Evolutionary conservation across 106 monocot genomes (phyloP).

Genomic region (Dendrobium huoshanense): DNA sequence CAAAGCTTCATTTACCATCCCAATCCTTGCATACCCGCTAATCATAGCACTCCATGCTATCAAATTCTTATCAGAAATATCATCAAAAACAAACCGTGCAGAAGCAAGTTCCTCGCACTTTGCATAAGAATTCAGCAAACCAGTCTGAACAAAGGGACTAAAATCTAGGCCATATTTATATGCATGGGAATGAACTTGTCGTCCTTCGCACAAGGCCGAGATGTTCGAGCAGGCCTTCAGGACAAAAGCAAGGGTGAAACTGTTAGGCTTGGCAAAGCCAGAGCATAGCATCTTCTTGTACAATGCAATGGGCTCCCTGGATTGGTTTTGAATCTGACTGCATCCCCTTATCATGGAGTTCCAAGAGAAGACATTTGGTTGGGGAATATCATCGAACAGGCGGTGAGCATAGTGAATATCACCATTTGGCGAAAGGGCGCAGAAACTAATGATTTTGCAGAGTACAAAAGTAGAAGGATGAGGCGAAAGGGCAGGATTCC

Average conservation of each 20-base stretch:
- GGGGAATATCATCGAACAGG: conserved; percentile 61
- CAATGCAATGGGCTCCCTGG: conserved; percentile 45
- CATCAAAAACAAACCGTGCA: conserved; percentile 65
- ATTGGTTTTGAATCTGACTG: conserved; percentile 22
- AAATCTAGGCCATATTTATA: conserved; percentile 48
- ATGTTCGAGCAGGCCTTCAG: conserved; percentile 59
- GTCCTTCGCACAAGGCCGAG: conserved; percentile 42
- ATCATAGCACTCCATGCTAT: conserved; percentile 92
- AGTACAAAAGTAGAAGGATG: conserved; percentile 25
- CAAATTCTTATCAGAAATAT: conserved; percentile 64
- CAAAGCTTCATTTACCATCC: conserved; percentile 72
- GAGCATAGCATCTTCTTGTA: conserved; percentile 40
- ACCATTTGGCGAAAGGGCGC: conserved; percentile 31
- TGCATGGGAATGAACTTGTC: conserved; percentile 62
- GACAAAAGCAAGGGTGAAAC: conserved; percentile 69
- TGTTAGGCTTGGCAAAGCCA: conserved; percentile 51
- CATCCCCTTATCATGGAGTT: conserved; percentile 65
- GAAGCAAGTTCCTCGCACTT: conserved; percentile 59
- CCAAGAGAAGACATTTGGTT: conserved; percentile 66
- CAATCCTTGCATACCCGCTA: conserved; percentile 71
- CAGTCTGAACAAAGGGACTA: conserved; percentile 71
- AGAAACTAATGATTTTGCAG: conserved; percentile 58
- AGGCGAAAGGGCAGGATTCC: conserved; percentile 12
- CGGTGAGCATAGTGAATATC: conserved; percentile 56
- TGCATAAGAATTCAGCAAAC: conserved; percentile 60